Evolutionary conservation across 805 yeast genomes (phyloP).

Genomic region (Metschnikowia shivogae): DNA sequence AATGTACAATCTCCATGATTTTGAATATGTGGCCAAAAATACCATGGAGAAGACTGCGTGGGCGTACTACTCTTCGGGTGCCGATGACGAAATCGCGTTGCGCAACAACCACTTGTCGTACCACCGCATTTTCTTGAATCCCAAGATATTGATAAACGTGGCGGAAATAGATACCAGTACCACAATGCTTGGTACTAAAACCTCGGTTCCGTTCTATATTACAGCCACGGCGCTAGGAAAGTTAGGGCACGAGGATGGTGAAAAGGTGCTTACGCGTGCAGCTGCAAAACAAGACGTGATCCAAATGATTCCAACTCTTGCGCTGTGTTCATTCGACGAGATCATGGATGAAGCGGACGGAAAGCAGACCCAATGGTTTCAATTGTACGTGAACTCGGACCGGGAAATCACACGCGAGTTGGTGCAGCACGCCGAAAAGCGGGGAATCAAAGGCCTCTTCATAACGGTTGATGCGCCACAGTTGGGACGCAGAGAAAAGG

Average conservation of each 20-base stretch:
- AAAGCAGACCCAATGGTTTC: constrained; percentile 43
- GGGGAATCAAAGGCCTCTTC: constrained; percentile 44
- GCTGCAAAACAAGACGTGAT: constrained; percentile 37
- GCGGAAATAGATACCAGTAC: constrained; percentile 26
- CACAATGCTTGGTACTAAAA: constrained; percentile 27
- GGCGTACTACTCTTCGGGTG: constrained; percentile 64
- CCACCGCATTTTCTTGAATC: constrained; percentile 41
- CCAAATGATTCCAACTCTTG: constrained; percentile 46
- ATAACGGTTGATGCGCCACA: constrained; percentile 55
- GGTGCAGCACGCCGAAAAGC: constrained; percentile 36
- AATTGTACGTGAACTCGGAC: constrained; percentile 43
- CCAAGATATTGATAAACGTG: constrained; percentile 38
- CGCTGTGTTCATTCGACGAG: constrained; percentile 40
- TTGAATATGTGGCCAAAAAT: constrained; percentile 79
- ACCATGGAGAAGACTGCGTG: constrained; percentile 76
- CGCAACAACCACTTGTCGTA: constrained; percentile 42
- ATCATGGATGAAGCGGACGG: constrained; percentile 33
- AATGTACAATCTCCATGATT: constrained; percentile 76
- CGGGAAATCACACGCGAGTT: constrained; percentile 27
- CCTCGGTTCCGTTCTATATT: constrained; percentile 45
- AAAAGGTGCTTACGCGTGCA: constrained; percentile 37
- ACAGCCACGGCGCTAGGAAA: constrained; percentile 46
- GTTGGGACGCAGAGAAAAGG: constrained; percentile 79
- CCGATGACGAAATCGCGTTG: constrained; percentile 47
- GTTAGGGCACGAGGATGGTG: constrained; percentile 44